A percentile compares a stretch with the other conserved stretches of the same genome.
Evolutionary conservation across 345 rosid species (phyloP).

Genomic region (Toxicodendron radicans): DNA sequence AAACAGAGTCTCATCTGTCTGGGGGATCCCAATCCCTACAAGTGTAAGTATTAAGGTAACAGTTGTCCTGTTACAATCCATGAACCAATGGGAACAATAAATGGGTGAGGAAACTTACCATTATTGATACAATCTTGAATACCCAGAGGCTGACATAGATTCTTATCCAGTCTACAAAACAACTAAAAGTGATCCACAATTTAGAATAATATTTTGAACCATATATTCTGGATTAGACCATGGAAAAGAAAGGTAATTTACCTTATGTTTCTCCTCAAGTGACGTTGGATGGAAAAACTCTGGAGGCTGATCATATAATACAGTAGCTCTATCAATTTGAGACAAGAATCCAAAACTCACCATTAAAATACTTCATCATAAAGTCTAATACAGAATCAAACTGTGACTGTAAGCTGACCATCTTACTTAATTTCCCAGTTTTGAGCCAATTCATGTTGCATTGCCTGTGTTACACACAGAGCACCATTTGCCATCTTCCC

Average conservation of each 20-base stretch:
- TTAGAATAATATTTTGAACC: slow-evolving; percentile 9
- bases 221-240: not conserved
- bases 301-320: slow-evolving; percentile 94
- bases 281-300: slow-evolving; percentile 79
- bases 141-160: slow-evolving; percentile 51
- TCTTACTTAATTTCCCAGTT: slow-evolving; percentile 96
- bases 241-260: slow-evolving; percentile 30
- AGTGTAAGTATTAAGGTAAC: slow-evolving; percentile 1
- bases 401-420: slow-evolving; percentile 25
- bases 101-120: slow-evolving; percentile 44
- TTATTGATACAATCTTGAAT: slow-evolving; percentile 56
- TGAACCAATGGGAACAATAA: slow-evolving; percentile 16
- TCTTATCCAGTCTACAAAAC: slow-evolving; percentile 73
- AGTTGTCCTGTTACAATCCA: slow-evolving; percentile 7
- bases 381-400: slow-evolving; percentile 14
- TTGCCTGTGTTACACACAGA: slow-evolving; percentile 86
- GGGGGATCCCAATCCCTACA: slow-evolving; percentile 30
- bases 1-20: slow-evolving; percentile 57
- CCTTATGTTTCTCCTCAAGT: slow-evolving; percentile 81
- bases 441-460: slow-evolving; percentile 96
- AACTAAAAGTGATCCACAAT: slow-evolving; percentile 49
- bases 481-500: slow-evolving; percentile 90
- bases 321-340: slow-evolving; percentile 57
- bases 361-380: slow-evolving; percentile 11
- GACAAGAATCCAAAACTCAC: slow-evolving; percentile 8